Conservation (phyloP, 2,329 filamentous ascomycete species). For the Cercospora janseana region DNA sequence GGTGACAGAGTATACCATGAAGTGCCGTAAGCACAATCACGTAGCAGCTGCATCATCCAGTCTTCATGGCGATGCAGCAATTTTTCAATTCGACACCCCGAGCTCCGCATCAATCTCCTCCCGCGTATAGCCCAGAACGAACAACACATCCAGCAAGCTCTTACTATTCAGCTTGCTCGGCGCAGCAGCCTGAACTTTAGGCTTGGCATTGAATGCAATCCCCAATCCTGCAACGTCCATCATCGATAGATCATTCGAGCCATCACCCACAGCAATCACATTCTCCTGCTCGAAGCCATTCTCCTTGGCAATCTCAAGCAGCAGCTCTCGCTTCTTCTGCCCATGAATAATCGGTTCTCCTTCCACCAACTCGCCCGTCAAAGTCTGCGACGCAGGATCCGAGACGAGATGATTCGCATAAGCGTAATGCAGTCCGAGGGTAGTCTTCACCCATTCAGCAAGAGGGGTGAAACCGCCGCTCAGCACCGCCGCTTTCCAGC, state of each 20-base stretch:
- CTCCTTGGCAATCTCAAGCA: slow-evolving; percentile 67
- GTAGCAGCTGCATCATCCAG: too few species aligned
- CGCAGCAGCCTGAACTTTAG: slow-evolving; percentile 74
- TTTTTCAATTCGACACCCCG: background rate
- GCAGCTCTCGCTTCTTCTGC: slow-evolving; percentile 69
- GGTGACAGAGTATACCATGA: slow-evolving; percentile 27
- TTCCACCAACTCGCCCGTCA: slow-evolving; percentile 72
- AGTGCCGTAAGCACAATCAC: background rate
- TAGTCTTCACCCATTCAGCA: slow-evolving; percentile 77
- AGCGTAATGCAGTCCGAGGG: slow-evolving; percentile 82
- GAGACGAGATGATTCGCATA: slow-evolving; percentile 80
- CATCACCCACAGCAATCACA: slow-evolving; percentile 74
- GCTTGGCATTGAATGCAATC: slow-evolving; percentile 82
- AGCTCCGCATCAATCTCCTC: slow-evolving; percentile 28
- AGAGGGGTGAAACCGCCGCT: slow-evolving; percentile 90
- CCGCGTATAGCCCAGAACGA: slow-evolving; percentile 60
- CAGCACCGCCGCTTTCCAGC: slow-evolving; percentile 83
- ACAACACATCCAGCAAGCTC: slow-evolving; percentile 68
- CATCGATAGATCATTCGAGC: slow-evolving; percentile 81
- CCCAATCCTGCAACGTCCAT: slow-evolving; percentile 72
- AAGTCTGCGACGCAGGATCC: slow-evolving; percentile 50
- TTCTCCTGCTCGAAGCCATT: slow-evolving; percentile 66
- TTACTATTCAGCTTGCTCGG: slow-evolving; percentile 69
- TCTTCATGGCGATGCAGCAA: too few species aligned
- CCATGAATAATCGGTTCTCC: slow-evolving; percentile 71